Base-by-base conservation (phyloP, 768 basidiomycete species). In the Trichaptum fuscoviolaceum region DNA sequence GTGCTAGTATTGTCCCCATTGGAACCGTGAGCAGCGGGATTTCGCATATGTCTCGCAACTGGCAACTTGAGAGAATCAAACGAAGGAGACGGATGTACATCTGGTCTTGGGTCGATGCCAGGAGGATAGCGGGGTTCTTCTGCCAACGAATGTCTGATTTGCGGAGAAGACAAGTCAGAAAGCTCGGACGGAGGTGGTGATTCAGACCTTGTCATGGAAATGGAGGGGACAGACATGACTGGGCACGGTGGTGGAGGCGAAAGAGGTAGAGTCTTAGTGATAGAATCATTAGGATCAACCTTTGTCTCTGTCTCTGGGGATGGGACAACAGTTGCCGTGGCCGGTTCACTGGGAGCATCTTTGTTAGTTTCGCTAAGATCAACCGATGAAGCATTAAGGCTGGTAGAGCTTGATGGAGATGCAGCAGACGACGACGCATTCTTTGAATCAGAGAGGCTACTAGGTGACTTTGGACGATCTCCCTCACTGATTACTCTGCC, bases 391-490 rank as follows among this genome's bases (percentile, higher is more conserved):
- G 42, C 42, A 12, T 52, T 12, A 52, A 52, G 42, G 42, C 42
- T 52, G 42, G 42, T 52, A 6, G 42, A 52, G 15, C 15, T 52
- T 20, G 42, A 52, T 20, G 85, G 73, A 18, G 84, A 84, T 10
- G 78, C 77, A 15, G 77, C 70, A 5, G 83, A 83, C 34, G 64
- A 63, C 7, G 69, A 74, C 5, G 65, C 75, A 20, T 52, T 12
- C 20, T 52, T 52, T 68, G 68, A 73, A 68, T 63, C 42, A 12
- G 42, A 2, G 42, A 12, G 42, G 42, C 42, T 52, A 52, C 6
- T 12, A 12, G 42, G 42, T 15, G 42, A 15, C 42, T 52, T 52
- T 20, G 42, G 42, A 10, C 25, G 36, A 69, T 61, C 42, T 52
- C 2, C 42, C 42, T 52, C 42, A 52, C 20, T 20, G 42, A 27